Conservation (phyloP, 495 filamentous ascomycete species). For the Parathielavia appendiculata region DNA sequence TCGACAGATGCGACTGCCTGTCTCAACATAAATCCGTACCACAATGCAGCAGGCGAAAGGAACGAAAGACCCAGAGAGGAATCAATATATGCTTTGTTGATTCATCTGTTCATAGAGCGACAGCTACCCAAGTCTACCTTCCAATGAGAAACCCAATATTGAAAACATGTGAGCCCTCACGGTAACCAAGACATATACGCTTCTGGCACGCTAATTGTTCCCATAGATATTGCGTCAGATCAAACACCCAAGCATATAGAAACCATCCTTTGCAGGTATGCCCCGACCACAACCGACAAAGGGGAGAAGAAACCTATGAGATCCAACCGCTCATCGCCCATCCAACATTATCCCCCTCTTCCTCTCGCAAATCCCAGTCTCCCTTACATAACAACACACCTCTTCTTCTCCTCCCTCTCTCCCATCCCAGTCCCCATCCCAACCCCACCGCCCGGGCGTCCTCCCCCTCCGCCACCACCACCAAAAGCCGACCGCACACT, state of each 20-base stretch:
- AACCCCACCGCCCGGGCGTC: slow-evolving; percentile 5
- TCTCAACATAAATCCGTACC: too few relatives aligned
- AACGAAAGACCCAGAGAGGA: too few relatives aligned
- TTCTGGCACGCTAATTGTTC: not conserved
- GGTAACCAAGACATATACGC: not conserved
- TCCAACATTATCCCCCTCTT: not conserved
- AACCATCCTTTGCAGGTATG: not conserved
- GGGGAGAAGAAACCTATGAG: not conserved
- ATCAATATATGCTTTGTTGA: too few relatives aligned
- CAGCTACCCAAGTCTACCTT: too few relatives aligned
- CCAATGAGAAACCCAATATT: not conserved
- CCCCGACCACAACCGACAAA: not conserved
- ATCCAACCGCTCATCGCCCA: not conserved
- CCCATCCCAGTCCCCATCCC: not conserved
- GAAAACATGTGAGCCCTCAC: not conserved
- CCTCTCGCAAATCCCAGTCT: not conserved
- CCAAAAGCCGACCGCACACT: slow-evolving; percentile 20
- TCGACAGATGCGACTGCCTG: too few relatives aligned
- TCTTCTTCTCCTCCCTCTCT: slow-evolving; percentile 33
- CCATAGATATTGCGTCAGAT: not conserved
- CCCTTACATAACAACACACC: slow-evolving; percentile 50
- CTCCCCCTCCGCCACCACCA: not conserved
- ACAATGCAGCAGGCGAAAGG: too few relatives aligned
- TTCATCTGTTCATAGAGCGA: too few relatives aligned
- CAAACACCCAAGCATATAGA: not conserved